Percentiles rank a stretch among this genome's conserved stretches.
phyloP scores from a whole-genome alignment of 345 rosid species.

The Chamaenerion angustifolium region DNA sequence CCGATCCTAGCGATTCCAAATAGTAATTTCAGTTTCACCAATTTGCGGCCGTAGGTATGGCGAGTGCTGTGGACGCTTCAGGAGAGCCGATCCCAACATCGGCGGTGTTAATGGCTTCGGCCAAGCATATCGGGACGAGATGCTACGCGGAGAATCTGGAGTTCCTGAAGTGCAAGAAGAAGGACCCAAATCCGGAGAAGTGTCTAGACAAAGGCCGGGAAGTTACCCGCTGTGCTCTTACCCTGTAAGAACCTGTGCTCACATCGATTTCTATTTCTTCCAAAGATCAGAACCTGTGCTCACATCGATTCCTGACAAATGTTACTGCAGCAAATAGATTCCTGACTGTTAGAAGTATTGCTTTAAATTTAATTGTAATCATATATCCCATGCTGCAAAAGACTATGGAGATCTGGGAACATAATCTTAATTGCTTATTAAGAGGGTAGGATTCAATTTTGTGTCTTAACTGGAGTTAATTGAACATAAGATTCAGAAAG shows the following conservation, averaged over 20 bases:
- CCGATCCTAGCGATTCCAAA: too few species aligned
- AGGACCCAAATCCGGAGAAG: constrained; percentile 94
- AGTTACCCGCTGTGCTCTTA: constrained; percentile 93
- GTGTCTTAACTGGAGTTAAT: too few species aligned
- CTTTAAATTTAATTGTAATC: too few species aligned
- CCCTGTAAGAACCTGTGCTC: constrained; percentile 35
- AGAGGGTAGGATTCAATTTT: too few species aligned
- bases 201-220: constrained; percentile 89
- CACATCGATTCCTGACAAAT: too few species aligned
- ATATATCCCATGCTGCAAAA: too few species aligned
- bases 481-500: too few species aligned
- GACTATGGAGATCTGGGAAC: too few species aligned
- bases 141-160: constrained; percentile 71
- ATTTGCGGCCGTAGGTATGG: constrained; percentile 28
- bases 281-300: not conserved
- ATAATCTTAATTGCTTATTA: too few species aligned
- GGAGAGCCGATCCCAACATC: constrained; percentile 94
- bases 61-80: constrained; percentile 50
- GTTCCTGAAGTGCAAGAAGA: constrained; percentile 93
- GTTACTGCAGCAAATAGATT: too few species aligned
- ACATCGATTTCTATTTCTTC: not conserved
- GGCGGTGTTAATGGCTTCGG: constrained; percentile 72
- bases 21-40: not conserved
- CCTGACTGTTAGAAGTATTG: too few species aligned
- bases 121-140: constrained; percentile 63